Conservation (phyloP, 306 rosid species). For the Hippophae rhamnoides region DNA sequence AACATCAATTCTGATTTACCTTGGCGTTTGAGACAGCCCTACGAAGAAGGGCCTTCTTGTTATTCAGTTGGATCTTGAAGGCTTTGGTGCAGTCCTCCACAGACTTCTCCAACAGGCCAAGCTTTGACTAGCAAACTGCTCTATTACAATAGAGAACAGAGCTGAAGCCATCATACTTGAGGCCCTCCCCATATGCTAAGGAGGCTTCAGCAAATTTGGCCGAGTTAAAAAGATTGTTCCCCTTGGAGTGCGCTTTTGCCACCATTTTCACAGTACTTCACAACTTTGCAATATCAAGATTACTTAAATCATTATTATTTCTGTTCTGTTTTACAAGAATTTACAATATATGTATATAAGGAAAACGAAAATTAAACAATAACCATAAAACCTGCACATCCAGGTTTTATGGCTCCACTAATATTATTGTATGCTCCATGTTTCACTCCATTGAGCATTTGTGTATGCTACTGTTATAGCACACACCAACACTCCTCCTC, state of each 20-base stretch:
- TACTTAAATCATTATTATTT: conserved; percentile 43
- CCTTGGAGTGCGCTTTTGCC: conserved; percentile 63
- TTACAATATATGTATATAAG: no score
- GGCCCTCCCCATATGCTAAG: conserved; percentile 85
- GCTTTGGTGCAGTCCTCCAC: conserved; percentile 78
- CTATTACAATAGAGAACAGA: conserved; percentile 75
- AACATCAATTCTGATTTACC: conserved; percentile 27
- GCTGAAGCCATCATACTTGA: conserved; percentile 55
- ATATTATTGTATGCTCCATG: no score
- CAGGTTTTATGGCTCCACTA: no score
- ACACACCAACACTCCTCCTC: no score
- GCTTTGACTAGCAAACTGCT: conserved; percentile 89
- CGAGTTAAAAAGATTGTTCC: conserved; percentile 63
- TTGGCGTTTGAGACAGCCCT: conserved; percentile 73
- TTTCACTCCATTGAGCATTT: no score
- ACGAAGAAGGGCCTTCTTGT: conserved; percentile 76
- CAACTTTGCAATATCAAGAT: conserved; percentile 46
- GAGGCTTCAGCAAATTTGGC: conserved; percentile 74
- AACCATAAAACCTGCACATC: no score
- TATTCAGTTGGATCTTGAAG: conserved; percentile 63
- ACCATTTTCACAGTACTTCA: conserved; percentile 58
- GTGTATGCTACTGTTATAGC: no score
- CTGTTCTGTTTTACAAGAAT: no score
- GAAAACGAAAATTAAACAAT: no score
- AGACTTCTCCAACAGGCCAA: conserved; percentile 79